These are phyloP conservation scores for Lactifluus piperatus DNA, from an alignment of 768 basidiomycete species.

Conservation along the genomic window DNA sequence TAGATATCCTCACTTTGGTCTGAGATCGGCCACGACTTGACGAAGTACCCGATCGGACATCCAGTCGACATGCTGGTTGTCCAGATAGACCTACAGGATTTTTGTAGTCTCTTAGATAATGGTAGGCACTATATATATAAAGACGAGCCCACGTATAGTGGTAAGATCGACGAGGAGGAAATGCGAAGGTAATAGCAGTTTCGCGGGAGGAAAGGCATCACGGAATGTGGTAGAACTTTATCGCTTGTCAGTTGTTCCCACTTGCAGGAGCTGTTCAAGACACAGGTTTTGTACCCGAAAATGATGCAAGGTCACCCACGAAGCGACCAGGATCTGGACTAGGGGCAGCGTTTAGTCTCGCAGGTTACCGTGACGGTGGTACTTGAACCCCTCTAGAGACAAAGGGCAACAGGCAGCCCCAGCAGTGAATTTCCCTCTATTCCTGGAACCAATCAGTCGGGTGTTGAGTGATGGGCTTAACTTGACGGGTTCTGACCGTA, in stretches of 20 bases:
- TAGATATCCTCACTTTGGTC: constrained; percentile 45
- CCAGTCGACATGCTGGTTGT: constrained; percentile 83
- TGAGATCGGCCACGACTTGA: constrained; percentile 69
- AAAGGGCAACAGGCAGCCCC: background rate
- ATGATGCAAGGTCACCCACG: background rate
- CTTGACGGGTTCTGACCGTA: no score
- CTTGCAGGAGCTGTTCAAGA: background rate
- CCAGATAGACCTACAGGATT: constrained; percentile 60
- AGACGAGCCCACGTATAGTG: constrained; percentile 53
- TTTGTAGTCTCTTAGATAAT: background rate
- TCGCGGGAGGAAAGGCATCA: constrained; percentile 59
- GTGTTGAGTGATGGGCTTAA: no score
- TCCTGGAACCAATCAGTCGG: background rate
- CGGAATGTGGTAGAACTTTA: background rate
- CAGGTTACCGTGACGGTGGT: no score
- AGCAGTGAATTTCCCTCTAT: background rate
- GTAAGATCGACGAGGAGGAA: constrained; percentile 62
- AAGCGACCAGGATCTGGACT: no score
- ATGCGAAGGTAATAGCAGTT: constrained; percentile 82
- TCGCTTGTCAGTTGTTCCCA: background rate
- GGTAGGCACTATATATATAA: background rate
- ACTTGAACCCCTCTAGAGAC: background rate
- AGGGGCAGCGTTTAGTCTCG: background rate
- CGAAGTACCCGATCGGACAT: constrained; percentile 81
- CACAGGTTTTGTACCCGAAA: background rate